These are phyloP conservation scores for Peterozyma xylosa DNA, from an alignment of 805 yeast genomes.

Conservation along the genomic window DNA sequence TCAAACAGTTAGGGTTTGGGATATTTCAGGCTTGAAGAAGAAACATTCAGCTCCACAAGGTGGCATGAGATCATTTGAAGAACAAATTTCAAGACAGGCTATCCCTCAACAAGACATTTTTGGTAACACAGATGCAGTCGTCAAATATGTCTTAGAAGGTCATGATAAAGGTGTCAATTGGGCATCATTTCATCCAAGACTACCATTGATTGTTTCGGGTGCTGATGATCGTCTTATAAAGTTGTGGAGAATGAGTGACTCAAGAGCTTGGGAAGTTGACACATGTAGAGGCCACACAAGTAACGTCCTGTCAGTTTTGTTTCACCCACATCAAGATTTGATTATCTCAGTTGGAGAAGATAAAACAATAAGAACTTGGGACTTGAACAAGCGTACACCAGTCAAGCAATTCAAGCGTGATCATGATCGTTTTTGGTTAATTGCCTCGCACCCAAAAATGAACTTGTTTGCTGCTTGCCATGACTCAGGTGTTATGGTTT, in stretches of 20 bases:
- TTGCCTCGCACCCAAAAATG: slow-evolving; percentile 82
- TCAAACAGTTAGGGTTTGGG: slow-evolving; percentile 99
- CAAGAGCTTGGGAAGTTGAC: slow-evolving; percentile 99
- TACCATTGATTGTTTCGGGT: slow-evolving; percentile 90
- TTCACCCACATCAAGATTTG: slow-evolving; percentile 91
- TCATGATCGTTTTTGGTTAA: slow-evolving; percentile 89
- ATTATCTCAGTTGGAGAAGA: slow-evolving; percentile 94
- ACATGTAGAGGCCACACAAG: slow-evolving; percentile 97
- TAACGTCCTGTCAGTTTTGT: slow-evolving; percentile 79
- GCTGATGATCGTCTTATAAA: slow-evolving; percentile 95
- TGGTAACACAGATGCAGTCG: slow-evolving; percentile 90
- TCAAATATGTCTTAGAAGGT: slow-evolving; percentile 93
- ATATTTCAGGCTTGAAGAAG: slow-evolving; percentile 88
- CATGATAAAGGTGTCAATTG: slow-evolving; percentile 98
- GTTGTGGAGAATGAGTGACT: slow-evolving; percentile 95
- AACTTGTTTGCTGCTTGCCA: slow-evolving; percentile 95
- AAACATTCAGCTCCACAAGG: slow-evolving; percentile 75
- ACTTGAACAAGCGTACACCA: slow-evolving; percentile 85
- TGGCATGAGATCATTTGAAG: slow-evolving; percentile 38
- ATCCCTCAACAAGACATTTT: slow-evolving; percentile 86
- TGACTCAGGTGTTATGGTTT: slow-evolving; percentile 96
- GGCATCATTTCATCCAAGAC: slow-evolving; percentile 96
- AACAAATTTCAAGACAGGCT: slow-evolving; percentile 50
- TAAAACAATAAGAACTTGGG: slow-evolving; percentile 96
- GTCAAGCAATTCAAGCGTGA: slow-evolving; percentile 93